Percentiles rank a stretch among this genome's conserved stretches.
These are phyloP conservation scores for Phytophthora tentaculata DNA, from an alignment of 352 stramenopile species.

Conservation along the genomic window DNA sequence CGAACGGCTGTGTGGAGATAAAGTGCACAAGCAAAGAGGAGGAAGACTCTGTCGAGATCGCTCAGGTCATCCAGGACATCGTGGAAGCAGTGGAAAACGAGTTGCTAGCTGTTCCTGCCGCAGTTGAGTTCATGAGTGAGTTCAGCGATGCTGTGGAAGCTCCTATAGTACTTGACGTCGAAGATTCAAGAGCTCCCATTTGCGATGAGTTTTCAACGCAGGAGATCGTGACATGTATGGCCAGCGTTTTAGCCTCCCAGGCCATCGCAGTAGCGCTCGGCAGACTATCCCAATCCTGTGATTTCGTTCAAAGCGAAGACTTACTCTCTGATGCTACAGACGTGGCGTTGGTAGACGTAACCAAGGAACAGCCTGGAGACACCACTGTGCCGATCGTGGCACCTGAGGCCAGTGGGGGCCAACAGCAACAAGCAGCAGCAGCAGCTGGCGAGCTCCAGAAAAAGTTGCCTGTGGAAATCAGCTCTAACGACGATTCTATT, in stretches of 20 bases:
- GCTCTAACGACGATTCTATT: background rate
- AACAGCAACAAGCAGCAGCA: background rate
- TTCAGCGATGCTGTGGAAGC: background rate
- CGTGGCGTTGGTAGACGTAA: background rate
- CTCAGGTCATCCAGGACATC: background rate
- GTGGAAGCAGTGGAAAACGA: slow-evolving; percentile 9
- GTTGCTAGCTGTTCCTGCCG: too few species aligned
- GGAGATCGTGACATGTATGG: slow-evolving; percentile 16
- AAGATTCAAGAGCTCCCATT: background rate
- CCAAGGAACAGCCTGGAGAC: background rate
- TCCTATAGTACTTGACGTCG: background rate
- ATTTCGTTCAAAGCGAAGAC: background rate
- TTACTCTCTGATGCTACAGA: background rate
- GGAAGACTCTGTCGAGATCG: slow-evolving; percentile 2
- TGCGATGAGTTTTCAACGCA: slow-evolving; percentile 12
- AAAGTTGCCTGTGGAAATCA: background rate
- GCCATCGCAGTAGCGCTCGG: slow-evolving; percentile 23
- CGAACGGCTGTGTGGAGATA: background rate
- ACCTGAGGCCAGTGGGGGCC: background rate
- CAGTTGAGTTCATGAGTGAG: background rate
- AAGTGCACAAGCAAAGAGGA: background rate
- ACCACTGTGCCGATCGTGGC: background rate
- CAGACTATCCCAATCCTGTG: slow-evolving; percentile 2
- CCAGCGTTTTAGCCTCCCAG: slow-evolving; percentile 17
- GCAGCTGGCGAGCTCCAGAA: background rate